A percentile compares a stretch with the other conserved stretches of the same genome.
Conservation (phyloP, 2,329 filamentous ascomycete species). For the Chalaropsis ovoidea region DNA sequence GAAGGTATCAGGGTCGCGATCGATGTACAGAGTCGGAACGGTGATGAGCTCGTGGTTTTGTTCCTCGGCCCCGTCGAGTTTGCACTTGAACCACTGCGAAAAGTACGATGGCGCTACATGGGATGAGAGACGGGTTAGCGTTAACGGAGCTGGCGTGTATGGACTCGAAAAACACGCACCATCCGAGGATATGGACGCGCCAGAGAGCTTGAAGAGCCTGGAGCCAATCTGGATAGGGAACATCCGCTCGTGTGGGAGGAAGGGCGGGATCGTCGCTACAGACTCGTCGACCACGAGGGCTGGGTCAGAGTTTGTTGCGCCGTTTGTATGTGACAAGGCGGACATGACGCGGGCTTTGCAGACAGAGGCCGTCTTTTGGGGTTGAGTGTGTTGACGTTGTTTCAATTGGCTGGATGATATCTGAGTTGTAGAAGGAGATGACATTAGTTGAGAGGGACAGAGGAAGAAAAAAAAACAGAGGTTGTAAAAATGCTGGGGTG, state of each 20-base stretch:
- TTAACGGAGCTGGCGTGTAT: constrained; percentile 20
- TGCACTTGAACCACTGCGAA: constrained; percentile 82
- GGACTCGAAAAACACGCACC: constrained; percentile 36
- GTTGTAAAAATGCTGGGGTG: no score
- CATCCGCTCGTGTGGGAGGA: constrained; percentile 60
- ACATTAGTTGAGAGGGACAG: no score
- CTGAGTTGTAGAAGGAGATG: no score
- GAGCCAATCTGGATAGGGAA: constrained; percentile 66
- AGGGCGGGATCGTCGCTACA: constrained; percentile 43
- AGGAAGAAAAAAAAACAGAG: no score
- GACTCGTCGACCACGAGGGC: background rate
- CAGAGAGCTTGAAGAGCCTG: constrained; percentile 62
- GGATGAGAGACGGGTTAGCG: background rate
- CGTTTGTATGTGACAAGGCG: background rate
- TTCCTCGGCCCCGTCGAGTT: constrained; percentile 56
- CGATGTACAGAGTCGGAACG: constrained; percentile 82
- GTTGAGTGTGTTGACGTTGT: no score
- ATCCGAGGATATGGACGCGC: constrained; percentile 63
- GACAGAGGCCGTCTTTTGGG: background rate
- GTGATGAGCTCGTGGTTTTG: constrained; percentile 37
- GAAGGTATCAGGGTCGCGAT: constrained; percentile 83
- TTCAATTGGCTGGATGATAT: no score
- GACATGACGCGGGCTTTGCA: background rate
- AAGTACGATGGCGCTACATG: constrained; percentile 81
- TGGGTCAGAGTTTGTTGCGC: background rate